Evolutionary conservation across 2,329 filamentous ascomycete genomes (phyloP).

Genomic region (Aspergillus sp.): DNA sequence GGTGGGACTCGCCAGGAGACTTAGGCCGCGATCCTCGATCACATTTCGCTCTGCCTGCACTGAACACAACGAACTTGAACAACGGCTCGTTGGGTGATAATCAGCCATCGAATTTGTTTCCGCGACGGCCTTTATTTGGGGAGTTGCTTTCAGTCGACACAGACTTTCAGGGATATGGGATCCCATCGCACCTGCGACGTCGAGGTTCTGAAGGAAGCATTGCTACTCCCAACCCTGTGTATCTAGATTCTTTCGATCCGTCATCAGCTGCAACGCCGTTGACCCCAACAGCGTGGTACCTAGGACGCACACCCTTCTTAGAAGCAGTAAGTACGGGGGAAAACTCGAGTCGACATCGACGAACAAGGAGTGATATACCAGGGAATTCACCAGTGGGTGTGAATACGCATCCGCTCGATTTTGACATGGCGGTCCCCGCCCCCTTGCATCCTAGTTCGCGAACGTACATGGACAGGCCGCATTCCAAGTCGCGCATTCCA

Average conservation of each 20-base stretch:
- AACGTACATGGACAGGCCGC: conserved; percentile 28
- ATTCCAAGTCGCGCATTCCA: conserved; percentile 48
- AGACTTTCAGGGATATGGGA: conserved; percentile 58
- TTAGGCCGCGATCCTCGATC: conserved; percentile 9
- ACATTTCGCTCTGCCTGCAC: conserved; percentile 4
- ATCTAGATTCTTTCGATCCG: conserved; percentile 38
- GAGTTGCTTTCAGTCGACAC: conserved; percentile 66
- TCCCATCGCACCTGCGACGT: conserved; percentile 54
- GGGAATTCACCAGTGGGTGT: conserved; percentile 30
- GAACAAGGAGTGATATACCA: conserved; percentile 59
- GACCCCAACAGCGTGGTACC: conserved; percentile 69
- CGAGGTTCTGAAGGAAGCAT: conserved; percentile 73
- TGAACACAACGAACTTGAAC: conserved; percentile 8
- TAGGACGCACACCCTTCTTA: conserved; percentile 45
- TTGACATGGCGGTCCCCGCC: conserved; percentile 35
- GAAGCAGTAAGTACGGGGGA: conserved; percentile 38
- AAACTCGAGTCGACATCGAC: conserved; percentile 34
- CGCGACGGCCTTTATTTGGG: conserved; percentile 67
- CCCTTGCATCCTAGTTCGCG: conserved; percentile 31
- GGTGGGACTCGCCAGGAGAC: conserved; percentile 21
- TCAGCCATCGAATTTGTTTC: conserved; percentile 29
- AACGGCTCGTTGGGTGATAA: conserved; percentile 3
- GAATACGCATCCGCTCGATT: conserved; percentile 29
- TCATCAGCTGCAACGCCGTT: conserved; percentile 56
- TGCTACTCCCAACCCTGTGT: conserved; percentile 50